Percentiles rank a stretch among this genome's conserved stretches.
Conservation (phyloP, 805 yeast genomes). For the Kodamaea kakaduensis region DNA sequence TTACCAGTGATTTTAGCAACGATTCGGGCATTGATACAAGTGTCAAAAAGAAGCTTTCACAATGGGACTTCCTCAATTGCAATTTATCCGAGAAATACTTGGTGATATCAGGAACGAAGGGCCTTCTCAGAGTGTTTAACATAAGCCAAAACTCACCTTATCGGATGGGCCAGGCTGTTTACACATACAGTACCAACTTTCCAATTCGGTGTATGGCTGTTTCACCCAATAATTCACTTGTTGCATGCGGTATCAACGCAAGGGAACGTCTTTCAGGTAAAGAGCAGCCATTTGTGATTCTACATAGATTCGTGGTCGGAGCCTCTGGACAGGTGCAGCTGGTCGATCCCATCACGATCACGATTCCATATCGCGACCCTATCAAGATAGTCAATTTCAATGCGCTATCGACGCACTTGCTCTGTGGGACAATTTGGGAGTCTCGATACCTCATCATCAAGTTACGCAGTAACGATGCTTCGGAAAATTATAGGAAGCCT, state of each 20-base stretch:
- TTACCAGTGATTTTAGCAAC: constrained; percentile 19
- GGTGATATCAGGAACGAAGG: constrained; percentile 69
- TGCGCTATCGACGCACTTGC: constrained; percentile 60
- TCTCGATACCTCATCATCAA: constrained; percentile 75
- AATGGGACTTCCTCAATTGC: constrained; percentile 62
- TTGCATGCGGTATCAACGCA: constrained; percentile 83
- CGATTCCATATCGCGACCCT: constrained; percentile 85
- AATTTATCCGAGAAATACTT: constrained; percentile 55
- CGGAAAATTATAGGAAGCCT: constrained; percentile 33
- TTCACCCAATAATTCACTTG: constrained; percentile 55
- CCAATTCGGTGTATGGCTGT: constrained; percentile 78
- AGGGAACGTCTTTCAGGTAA: constrained; percentile 62
- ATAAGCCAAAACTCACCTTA: constrained; percentile 27
- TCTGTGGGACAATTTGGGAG: constrained; percentile 76
- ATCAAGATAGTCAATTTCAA: constrained; percentile 72
- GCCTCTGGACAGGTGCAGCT: constrained; percentile 12
- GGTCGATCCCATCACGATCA: constrained; percentile 63
- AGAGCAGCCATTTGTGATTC: constrained; percentile 71
- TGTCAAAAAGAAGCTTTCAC: constrained; percentile 27
- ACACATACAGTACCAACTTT: constrained; percentile 64
- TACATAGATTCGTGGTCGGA: constrained; percentile 39
- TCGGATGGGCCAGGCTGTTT: constrained; percentile 56
- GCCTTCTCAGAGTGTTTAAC: constrained; percentile 64
- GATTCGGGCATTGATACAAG: constrained; percentile 9
- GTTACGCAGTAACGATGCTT: constrained; percentile 53